Conservation (phyloP, 495 filamentous ascomycete genomes). For the Polyplosphaeria fusca region DNA sequence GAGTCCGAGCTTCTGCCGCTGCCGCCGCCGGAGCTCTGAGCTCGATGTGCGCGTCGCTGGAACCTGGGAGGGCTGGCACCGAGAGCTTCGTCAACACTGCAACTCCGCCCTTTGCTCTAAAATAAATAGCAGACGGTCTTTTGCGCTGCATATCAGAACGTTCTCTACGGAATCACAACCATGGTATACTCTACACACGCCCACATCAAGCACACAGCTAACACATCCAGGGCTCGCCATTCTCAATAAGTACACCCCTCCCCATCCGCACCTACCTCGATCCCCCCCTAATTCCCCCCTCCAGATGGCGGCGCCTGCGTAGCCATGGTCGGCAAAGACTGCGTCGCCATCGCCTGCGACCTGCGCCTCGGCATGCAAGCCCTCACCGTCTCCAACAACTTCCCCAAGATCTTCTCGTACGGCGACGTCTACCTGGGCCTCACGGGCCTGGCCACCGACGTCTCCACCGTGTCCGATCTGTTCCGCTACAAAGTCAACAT, state of each 20-base stretch:
- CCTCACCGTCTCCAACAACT: constrained; percentile 97
- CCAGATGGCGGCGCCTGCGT: constrained; percentile 93
- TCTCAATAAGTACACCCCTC: constrained; percentile 32
- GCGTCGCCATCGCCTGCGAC: constrained; percentile 98
- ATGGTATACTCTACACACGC: constrained; percentile 27
- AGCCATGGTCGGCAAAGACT: constrained; percentile 99
- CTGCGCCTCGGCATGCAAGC: constrained; percentile 95
- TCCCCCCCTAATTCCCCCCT: constrained; percentile 17
- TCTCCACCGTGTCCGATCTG: constrained; percentile 89
- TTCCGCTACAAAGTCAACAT: constrained; percentile 99
- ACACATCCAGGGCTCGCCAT: constrained; percentile 27
- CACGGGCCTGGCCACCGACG: constrained; percentile 93
- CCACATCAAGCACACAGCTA: constrained; percentile 15
- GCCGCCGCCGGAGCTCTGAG: constrained; percentile 12
- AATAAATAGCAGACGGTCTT: no score
- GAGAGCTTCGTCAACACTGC: constrained; percentile 3
- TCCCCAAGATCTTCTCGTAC: constrained; percentile 99
- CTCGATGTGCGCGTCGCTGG: constrained; percentile 19
- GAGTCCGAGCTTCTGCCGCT: constrained; percentile 2
- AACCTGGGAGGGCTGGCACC: constrained; percentile 20
- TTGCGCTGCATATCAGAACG: no score
- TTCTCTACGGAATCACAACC: constrained; percentile 18
- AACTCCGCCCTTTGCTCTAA: constrained; percentile 1
- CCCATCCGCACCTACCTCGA: background rate
- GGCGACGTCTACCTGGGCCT: constrained; percentile 95